Base-by-base conservation (phyloP, 306 rosid species). In the Cucurbita pepo region DNA sequence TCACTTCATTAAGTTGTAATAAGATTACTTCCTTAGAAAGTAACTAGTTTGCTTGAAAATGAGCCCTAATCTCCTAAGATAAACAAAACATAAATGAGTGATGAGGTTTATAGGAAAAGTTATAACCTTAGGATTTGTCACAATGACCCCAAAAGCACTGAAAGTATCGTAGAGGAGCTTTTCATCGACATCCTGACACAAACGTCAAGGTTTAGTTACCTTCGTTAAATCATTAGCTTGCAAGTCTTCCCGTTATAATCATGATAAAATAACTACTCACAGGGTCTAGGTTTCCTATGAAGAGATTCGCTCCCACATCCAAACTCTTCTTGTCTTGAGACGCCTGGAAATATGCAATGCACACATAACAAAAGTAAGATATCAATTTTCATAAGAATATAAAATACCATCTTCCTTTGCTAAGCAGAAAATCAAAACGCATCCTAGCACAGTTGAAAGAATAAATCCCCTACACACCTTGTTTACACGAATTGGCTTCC, bases 101-200 rank as follows among this genome's bases (percentile, higher is more conserved):
- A 21, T 25, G 58, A n/a, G 30, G 12, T 50, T 14, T 1, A 67
- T 3, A 19, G 58, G 30, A 60, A 74, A 61, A 61, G 53, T 22
- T 3, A 67, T 19, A 73, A 95, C 99, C 99, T 95, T 91, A 6
- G 99, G 99, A 80, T 95, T 91, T 38, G 99, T 85, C 75, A 91
- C 99, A 79, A 95, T 95, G 80, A 89, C 97, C 74, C 97, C 97
- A 84, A 95, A 95, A 70, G 97, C 99, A 88, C 99, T 95, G 87
- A 95, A 95, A 43, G 97, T 95, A 77, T 95, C 99, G 16, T 91
- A 88, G 61, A 91, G 85, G 75, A 91, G 99, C 85, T 91, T 95
- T 85, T 95, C 99, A 77, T 95, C 99, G 21, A 95, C 96, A 85
- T 94, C 99, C 99, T 94, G 87, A 84, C 75, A 77, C 51, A 63